phyloP scores from a whole-genome alignment of 768 basidiomycete genomes.

The Antrodiella citrinella region DNA sequence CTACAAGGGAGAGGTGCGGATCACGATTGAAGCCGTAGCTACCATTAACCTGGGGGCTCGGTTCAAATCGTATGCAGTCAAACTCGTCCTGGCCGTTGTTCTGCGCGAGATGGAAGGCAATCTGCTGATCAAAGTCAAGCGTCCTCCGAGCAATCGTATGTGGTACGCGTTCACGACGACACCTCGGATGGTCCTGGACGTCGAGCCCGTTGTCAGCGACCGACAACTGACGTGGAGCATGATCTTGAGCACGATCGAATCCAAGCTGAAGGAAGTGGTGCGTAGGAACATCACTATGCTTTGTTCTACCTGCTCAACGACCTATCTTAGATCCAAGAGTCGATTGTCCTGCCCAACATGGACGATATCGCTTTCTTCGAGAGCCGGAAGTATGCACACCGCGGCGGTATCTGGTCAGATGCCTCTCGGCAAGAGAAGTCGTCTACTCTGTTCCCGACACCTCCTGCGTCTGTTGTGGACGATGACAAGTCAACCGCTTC shows the following conservation, averaged over 20 bases:
- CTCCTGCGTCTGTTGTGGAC: conserved; percentile 11
- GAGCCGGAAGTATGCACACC: conserved; percentile 48
- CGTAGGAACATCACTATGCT: conserved; percentile 25
- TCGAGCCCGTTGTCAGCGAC: conserved; percentile 92
- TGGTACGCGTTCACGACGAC: conserved; percentile 94
- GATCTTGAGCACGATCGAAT: conserved; percentile 86
- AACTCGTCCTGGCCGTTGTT: conserved; percentile 82
- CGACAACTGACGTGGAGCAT: conserved; percentile 92
- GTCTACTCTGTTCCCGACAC: conserved; percentile 5
- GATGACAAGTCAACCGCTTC: conserved; percentile 24
- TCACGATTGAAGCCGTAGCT: conserved; percentile 85
- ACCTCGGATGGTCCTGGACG: conserved; percentile 81
- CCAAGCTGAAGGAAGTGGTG: conserved; percentile 81
- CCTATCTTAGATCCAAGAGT: conserved; percentile 71
- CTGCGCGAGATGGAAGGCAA: conserved; percentile 90
- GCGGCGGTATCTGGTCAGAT: conserved; percentile 89
- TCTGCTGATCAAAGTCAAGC: conserved; percentile 80
- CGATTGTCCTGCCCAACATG: conserved; percentile 95
- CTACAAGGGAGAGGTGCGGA: conserved; percentile 83
- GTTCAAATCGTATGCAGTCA: conserved; percentile 86
- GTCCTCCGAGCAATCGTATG: conserved; percentile 90
- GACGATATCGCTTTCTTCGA: conserved; percentile 97
- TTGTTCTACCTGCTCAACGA: no score
- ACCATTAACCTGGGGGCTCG: conserved; percentile 76
- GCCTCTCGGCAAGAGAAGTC: conserved; percentile 41